Conservation (phyloP, 306 rosid genomes). For the Adenanthera pavonina region DNA sequence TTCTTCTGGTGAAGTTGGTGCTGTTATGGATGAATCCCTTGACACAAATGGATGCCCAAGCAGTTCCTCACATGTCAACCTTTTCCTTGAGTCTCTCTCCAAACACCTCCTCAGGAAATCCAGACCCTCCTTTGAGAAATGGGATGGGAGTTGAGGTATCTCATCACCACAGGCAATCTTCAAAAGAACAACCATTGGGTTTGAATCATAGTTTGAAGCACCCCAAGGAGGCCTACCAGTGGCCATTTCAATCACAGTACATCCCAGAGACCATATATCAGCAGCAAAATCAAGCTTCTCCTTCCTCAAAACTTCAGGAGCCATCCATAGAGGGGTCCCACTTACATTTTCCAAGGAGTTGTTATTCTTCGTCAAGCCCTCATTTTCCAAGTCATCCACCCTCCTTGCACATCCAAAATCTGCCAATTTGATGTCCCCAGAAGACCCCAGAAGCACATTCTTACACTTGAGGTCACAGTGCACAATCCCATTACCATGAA, state of each 20-base stretch:
- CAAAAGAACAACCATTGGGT: conserved; percentile 53
- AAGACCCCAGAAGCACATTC: conserved; percentile 67
- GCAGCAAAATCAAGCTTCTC: conserved; percentile 45
- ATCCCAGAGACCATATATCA: conserved; percentile 76
- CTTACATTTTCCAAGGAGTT: conserved; percentile 31
- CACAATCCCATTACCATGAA: conserved; percentile 57
- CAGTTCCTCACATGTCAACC: conserved; percentile 48
- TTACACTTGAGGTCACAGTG: conserved; percentile 71
- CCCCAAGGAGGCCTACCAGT: conserved; percentile 67
- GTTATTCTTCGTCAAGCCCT: neutral
- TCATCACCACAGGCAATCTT: conserved; percentile 52
- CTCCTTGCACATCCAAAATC: conserved; percentile 70
- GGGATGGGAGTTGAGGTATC: conserved; percentile 56
- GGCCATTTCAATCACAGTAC: conserved; percentile 74
- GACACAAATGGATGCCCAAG: conserved; percentile 67
- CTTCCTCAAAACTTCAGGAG: conserved; percentile 69
- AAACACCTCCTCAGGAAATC: conserved; percentile 67
- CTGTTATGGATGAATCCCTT: conserved; percentile 6
- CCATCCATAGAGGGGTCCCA: conserved; percentile 81
- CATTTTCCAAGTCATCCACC: conserved; percentile 20
- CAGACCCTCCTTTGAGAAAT: conserved; percentile 53
- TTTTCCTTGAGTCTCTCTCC: conserved; percentile 56
- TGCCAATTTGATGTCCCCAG: conserved; percentile 63
- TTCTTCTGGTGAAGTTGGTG: neutral
- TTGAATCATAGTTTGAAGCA: conserved; percentile 2